phyloP scores from a whole-genome alignment of 108 stramenopile species.

The Discostella pseudostelligera region DNA sequence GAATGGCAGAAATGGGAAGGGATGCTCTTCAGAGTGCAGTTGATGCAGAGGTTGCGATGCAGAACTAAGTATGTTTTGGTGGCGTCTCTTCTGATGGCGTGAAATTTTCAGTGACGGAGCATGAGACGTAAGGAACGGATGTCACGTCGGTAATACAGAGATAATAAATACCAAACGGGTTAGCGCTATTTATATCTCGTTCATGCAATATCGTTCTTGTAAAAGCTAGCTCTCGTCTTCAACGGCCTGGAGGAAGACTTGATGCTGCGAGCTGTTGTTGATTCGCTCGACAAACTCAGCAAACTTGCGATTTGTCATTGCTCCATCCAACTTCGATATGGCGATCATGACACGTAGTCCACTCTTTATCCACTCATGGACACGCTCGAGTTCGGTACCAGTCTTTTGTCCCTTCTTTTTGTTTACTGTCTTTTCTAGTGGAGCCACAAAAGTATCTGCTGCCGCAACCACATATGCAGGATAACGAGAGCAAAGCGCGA shows the following conservation, averaged over 20 bases:
- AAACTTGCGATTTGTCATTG: slow-evolving; percentile 65
- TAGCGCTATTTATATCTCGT: too few relatives aligned
- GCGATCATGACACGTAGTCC: slow-evolving; percentile 73
- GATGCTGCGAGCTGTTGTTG: slow-evolving; percentile 50
- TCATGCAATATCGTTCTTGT: too few relatives aligned
- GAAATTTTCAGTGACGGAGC: neutral
- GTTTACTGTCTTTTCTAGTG: slow-evolving; percentile 82
- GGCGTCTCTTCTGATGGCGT: neutral
- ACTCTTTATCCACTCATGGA: slow-evolving; percentile 86
- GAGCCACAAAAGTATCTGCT: slow-evolving; percentile 69
- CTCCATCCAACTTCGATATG: slow-evolving; percentile 62
- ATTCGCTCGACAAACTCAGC: slow-evolving; percentile 68
- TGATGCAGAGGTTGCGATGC: slow-evolving; percentile 49
- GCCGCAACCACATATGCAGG: slow-evolving; percentile 62
- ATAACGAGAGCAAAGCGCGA: slow-evolving; percentile 65
- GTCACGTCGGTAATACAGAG: too few relatives aligned
- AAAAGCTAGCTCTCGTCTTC: slow-evolving; percentile 17
- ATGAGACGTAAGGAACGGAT: too few relatives aligned
- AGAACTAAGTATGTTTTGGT: slow-evolving; percentile 6
- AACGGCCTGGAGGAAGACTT: slow-evolving; percentile 45
- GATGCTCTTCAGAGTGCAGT: slow-evolving; percentile 44
- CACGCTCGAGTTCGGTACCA: slow-evolving; percentile 78
- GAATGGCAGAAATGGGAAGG: slow-evolving; percentile 48
- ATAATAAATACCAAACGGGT: too few relatives aligned
- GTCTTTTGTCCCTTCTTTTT: slow-evolving; percentile 80